phyloP scores from a whole-genome alignment of 139 green algal species.

The Diplosphaera chodatii region DNA sequence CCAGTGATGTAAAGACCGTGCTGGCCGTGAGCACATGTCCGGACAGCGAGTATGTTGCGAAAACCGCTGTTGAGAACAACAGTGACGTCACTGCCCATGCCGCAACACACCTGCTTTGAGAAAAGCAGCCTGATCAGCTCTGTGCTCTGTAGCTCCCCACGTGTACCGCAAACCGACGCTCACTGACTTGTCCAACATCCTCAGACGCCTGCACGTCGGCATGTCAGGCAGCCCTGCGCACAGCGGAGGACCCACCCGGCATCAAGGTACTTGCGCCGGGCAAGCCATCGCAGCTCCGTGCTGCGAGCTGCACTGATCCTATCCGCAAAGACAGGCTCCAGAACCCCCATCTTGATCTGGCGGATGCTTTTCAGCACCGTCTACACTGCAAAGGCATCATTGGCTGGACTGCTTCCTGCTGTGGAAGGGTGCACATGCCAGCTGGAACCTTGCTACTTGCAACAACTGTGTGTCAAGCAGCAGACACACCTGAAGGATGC shows the following conservation, averaged over 20 bases:
- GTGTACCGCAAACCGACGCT: no score
- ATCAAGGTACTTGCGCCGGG: conserved; percentile 83
- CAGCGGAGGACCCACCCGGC: conserved; percentile 36
- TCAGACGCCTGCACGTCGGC: no score
- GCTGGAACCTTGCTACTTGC: no score
- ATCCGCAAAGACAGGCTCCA: conserved; percentile 45
- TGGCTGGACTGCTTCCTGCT: no score
- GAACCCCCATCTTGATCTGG: conserved; percentile 53
- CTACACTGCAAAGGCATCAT: not conserved
- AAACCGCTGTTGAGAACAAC: conserved; percentile 58
- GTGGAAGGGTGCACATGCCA: no score
- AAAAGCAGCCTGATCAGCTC: no score
- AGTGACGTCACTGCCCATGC: conserved; percentile 79
- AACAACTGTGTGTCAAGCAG: not conserved
- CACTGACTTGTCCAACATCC: no score
- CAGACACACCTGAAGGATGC: conserved; percentile 17
- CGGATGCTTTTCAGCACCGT: conserved; percentile 52
- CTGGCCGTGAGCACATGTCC: conserved; percentile 47
- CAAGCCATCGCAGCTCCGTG: conserved; percentile 47
- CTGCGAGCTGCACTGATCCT: conserved; percentile 21
- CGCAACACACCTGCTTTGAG: conserved; percentile 78
- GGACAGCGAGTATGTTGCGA: conserved; percentile 50
- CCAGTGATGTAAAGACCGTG: conserved; percentile 72
- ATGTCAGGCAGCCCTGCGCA: no score
- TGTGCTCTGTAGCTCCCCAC: no score